A percentile compares a stretch with the other conserved stretches of the same genome.
Evolutionary conservation across 768 basidiomycete species (phyloP).

Genomic region (Russula olivacea): DNA sequence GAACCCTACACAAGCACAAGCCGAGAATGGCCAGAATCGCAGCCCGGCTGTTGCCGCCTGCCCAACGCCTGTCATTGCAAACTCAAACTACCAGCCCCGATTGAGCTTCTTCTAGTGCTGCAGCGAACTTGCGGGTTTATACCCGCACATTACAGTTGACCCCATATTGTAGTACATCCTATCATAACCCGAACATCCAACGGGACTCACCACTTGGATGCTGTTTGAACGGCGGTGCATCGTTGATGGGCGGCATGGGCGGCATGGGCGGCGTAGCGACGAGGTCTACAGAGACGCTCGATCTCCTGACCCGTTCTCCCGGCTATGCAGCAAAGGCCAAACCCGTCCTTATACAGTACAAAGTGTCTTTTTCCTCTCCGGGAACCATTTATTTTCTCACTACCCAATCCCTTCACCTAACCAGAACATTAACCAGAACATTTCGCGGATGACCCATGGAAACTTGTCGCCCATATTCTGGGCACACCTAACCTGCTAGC

Average conservation of each 20-base stretch:
- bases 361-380: too few species aligned
- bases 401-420: too few species aligned
- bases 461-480: slow-evolving; percentile 48
- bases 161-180: too few species aligned
- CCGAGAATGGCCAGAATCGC: neutral
- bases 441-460: too few species aligned
- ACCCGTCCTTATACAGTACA: too few species aligned
- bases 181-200: too few species aligned
- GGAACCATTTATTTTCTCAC: too few species aligned
- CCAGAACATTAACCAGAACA: too few species aligned
- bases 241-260: neutral
- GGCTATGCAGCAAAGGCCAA: slow-evolving; percentile 18
- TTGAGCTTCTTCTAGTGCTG: neutral
- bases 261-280: slow-evolving; percentile 7
- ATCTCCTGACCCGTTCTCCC: slow-evolving; percentile 10
- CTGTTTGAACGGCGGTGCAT: too few species aligned
- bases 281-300: neutral
- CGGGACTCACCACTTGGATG: too few species aligned
- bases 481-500: slow-evolving; percentile 52
- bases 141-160: too few species aligned
- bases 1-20: neutral
- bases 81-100: neutral
- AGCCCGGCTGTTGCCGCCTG: neutral
- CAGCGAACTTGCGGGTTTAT: neutral
- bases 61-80: neutral